These are phyloP conservation scores for Talaromyces albobiverticillius DNA, from an alignment of 2,329 filamentous ascomycete genomes.

Conservation along the genomic window DNA sequence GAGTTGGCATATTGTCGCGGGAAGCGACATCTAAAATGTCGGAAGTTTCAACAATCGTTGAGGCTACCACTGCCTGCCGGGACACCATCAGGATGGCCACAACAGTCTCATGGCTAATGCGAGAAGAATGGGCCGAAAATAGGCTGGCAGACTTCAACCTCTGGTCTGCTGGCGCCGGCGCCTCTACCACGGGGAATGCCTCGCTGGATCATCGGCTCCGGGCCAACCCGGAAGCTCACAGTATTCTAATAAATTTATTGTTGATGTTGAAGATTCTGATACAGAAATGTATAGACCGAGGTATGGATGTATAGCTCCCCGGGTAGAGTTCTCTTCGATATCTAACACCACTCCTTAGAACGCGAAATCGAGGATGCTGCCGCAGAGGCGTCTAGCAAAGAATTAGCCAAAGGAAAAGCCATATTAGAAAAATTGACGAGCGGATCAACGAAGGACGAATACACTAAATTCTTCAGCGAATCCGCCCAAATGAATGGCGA, in stretches of 20 bases:
- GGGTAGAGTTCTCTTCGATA: background rate
- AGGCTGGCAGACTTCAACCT: constrained; percentile 16
- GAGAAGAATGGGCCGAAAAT: constrained; percentile 16
- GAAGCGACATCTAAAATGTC: too few species aligned
- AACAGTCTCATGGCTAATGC: background rate
- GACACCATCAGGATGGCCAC: background rate
- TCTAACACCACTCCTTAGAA: background rate
- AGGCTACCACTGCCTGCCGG: background rate
- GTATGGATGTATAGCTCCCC: background rate
- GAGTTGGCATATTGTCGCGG: too few species aligned
- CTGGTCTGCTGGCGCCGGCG: constrained; percentile 10
- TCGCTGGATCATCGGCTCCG: constrained; percentile 11
- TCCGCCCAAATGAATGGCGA: too few species aligned
- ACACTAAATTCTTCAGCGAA: too few species aligned
- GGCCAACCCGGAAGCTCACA: constrained; percentile 3
- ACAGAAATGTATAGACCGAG: constrained; percentile 1
- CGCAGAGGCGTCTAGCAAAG: background rate
- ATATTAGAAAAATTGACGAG: too few species aligned
- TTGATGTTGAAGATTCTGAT: background rate
- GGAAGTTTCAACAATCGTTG: background rate
- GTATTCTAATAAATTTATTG: background rate
- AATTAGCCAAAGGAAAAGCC: background rate
- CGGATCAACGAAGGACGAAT: too few species aligned
- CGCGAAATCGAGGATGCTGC: background rate
- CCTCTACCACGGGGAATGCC: constrained; percentile 1